Base-by-base conservation (phyloP, 225 moss, liverwort and hornwort species). In the Pseudisothecium myosuroides region DNA sequence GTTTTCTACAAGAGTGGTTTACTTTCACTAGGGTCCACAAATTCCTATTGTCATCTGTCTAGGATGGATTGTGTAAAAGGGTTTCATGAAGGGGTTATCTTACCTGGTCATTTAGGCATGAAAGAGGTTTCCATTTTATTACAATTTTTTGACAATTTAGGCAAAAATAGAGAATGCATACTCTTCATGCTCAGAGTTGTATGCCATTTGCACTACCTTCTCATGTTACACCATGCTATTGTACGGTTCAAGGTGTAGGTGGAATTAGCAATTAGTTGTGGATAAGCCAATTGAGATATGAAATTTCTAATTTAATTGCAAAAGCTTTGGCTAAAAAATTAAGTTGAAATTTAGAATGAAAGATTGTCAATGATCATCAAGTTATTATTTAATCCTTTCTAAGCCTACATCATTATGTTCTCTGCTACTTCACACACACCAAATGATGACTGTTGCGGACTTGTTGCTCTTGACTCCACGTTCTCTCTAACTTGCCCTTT, bases 401-500 rank as follows among this genome's bases (percentile, higher is more conserved):
- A 37, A 37, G 5, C 19, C 18, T 32, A 19, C 5, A 6, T n/a
- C n/a, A n/a, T 18, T 7, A 37, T 67, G 11, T 36, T 36, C 10
- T 65, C 4, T 34, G 18, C 36, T 36, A 66, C 20, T 6, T 66
- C 19, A 32, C 15, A 8, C 31, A 4, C 36, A 2, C n/a, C 4
- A 1, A 1, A 65, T 0, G 4, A 22, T 13, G 12, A n/a, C 22
- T 68, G 7, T 68, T 68, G 23, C 0, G 0, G 13, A 37, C 22
- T 68, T 22, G 12, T 68, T 68, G 23, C 4, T 68, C 12, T 68
- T n/a, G 7, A 2, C 7, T 68, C 23, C 4, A 68, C 0, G 0
- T n/a, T n/a, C 7, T n/a, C n/a, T 67, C 5, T 67, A 5, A 67
- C 20, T 37, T 67, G 4, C 6, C 13, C 4, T 68, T 0, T 13